These are phyloP conservation scores for Neurospora crassa DNA, from an alignment of 2,329 filamentous ascomycete genomes.

Conservation along the genomic window DNA sequence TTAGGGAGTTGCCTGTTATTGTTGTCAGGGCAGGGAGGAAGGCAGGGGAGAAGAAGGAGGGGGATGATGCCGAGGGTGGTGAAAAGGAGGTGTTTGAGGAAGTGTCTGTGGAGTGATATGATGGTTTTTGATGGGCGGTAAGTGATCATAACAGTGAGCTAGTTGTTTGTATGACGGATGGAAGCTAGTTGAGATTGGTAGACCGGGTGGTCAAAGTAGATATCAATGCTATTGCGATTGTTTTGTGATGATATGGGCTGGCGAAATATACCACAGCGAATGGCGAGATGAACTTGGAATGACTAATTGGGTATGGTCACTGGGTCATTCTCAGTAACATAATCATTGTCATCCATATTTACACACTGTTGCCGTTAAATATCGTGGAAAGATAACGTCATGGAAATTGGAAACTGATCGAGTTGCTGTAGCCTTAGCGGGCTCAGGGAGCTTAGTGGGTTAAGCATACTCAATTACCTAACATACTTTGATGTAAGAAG, in stretches of 20 bases:
- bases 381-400: not conserved
- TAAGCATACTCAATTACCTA: not conserved
- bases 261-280: not conserved
- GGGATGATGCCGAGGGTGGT: not conserved
- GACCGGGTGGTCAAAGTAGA: not conserved
- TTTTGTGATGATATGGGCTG: not conserved
- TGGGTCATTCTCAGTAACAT: not conserved
- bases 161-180: not conserved
- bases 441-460: not conserved
- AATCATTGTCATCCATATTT: too few relatives aligned
- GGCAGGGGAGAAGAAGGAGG: constrained; percentile 6
- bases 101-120: not conserved
- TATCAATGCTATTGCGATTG: not conserved
- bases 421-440: too few relatives aligned
- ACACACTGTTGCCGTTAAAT: not conserved
- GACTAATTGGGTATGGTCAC: not conserved
- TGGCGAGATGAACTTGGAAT: not conserved
- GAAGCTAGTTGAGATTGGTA: not conserved
- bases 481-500: not conserved
- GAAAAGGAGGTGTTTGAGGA: not conserved
- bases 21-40: constrained; percentile 33
- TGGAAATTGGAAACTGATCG: not conserved
- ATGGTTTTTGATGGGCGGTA: not conserved
- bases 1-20: constrained; percentile 63
- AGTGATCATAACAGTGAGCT: not conserved